Evolutionary conservation across 495 filamentous ascomycete species (phyloP).

Genomic region (Aspergillus egyptiacus): DNA sequence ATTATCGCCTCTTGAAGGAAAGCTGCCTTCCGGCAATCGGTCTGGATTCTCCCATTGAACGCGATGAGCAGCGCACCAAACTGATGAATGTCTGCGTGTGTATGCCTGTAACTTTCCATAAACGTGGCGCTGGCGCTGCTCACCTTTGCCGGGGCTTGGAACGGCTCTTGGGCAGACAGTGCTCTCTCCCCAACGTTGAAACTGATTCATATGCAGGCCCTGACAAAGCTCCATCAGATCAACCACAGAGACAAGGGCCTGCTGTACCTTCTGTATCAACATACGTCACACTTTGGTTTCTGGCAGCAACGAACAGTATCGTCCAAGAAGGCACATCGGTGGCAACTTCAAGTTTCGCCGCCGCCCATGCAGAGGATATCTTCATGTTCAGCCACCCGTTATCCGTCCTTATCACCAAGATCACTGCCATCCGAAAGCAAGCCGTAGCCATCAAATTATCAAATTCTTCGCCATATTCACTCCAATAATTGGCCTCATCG

Average conservation of each 20-base stretch:
- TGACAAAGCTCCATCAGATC: constrained; percentile 51
- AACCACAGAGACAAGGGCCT: constrained; percentile 56
- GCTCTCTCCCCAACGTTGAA: constrained; percentile 45
- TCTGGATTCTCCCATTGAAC: constrained; percentile 49
- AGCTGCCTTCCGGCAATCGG: constrained; percentile 53
- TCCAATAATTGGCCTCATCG: constrained; percentile 50
- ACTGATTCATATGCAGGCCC: constrained; percentile 50
- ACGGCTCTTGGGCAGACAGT: constrained; percentile 54
- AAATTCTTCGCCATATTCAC: constrained; percentile 58
- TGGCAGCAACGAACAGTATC: constrained; percentile 59
- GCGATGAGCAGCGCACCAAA: constrained; percentile 57
- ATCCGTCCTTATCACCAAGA: constrained; percentile 43
- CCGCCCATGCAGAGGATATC: constrained; percentile 57
- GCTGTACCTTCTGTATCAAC: constrained; percentile 45
- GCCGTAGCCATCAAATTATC: constrained; percentile 45
- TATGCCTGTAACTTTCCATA: constrained; percentile 12
- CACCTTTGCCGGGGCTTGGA: constrained; percentile 44
- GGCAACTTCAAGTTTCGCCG: constrained; percentile 53
- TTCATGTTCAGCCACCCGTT: constrained; percentile 55
- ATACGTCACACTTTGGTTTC: constrained; percentile 50
- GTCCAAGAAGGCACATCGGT: constrained; percentile 59
- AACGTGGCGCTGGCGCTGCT: neutral
- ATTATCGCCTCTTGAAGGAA: constrained; percentile 60
- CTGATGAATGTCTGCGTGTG: constrained; percentile 57
- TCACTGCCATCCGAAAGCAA: constrained; percentile 49